Evolutionary conservation across 352 stramenopile species (phyloP), one percentile per base, ranked within the genome.

Genomic region (Globisporangium irregulare): DNA sequence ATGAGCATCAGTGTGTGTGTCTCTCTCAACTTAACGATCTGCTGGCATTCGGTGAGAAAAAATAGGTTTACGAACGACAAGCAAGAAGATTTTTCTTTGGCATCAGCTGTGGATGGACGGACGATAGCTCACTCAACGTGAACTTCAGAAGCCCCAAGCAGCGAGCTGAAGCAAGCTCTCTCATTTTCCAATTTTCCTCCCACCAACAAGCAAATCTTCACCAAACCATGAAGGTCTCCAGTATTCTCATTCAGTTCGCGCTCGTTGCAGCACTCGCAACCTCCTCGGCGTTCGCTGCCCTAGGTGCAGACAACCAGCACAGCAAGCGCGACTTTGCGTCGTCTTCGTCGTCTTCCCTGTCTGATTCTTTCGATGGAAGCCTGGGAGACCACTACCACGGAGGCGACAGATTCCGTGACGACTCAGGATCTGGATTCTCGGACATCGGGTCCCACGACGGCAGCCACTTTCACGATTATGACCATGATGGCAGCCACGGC

Each of bases 121-220:
- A 32, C 2, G 27, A 32, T 32, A 32, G 27, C 27, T 32, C 27
- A 3, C 27, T 32, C 27, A 32, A 32, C 27, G 2, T 2, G 27
- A 32, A 32, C 32, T 36, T 36, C 32, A 36, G 32, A 36, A 36
- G 7, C 32, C 32, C 32, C 32, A 36, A 36, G 32, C 32, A 36
- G 32, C 32, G 5, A 36, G 32, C 32, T 36, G 32, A 36, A 36
- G 32, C 32, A 36, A 36, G 32, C 27, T 43, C 36, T 43, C 51
- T 62, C 56, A 62, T 36, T 62, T 62, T 62, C 22, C 56, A 24
- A 62, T 62, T 62, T 57, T 29, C 51, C 8, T 24, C 29, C 55
- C 46, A 9, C 29, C 15, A 12, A n/a, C n/a, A 22, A 25, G 27
- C 18, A 25, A 5, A 25, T n/a, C 2, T 14, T 7, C n/a, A 65